phyloP scores from a whole-genome alignment of 768 basidiomycete species.

The Tremella mesenterica region DNA sequence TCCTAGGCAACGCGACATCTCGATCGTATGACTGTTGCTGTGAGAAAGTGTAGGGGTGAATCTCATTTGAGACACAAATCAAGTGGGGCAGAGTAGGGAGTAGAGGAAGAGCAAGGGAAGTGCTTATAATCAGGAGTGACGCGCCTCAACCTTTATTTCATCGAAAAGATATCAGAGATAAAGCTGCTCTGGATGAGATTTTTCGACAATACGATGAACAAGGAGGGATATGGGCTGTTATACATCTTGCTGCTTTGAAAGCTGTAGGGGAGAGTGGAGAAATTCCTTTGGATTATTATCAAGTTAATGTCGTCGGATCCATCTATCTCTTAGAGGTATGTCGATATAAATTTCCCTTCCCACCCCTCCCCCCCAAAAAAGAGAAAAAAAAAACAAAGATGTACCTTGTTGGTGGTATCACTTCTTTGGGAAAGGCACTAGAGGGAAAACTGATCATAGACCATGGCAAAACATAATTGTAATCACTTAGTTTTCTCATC shows the following conservation, averaged over 20 bases:
- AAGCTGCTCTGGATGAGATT: slow-evolving; percentile 62
- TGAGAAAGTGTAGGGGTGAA: no score
- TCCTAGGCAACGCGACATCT: background rate
- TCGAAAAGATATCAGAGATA: slow-evolving; percentile 63
- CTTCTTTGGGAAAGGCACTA: no score
- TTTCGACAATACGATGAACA: slow-evolving; percentile 64
- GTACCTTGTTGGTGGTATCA: no score
- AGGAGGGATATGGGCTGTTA: slow-evolving; percentile 89
- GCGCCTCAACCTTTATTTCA: slow-evolving; percentile 35
- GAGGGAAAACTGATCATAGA: no score
- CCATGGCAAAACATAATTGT: slow-evolving; percentile 77
- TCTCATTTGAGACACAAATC: no score
- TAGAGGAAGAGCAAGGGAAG: background rate
- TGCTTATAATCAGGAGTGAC: slow-evolving; percentile 14
- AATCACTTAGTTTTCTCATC: slow-evolving; percentile 90
- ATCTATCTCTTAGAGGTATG: slow-evolving; percentile 59
- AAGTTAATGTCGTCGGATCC: slow-evolving; percentile 86
- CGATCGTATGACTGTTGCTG: no score
- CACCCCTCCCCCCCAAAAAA: no score
- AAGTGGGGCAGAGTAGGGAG: background rate
- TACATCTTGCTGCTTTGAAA: slow-evolving; percentile 95
- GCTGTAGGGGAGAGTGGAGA: slow-evolving; percentile 95
- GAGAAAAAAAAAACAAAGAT: no score
- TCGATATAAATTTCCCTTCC: no score
- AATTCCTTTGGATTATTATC: slow-evolving; percentile 84